Conservation (phyloP, 768 basidiomycete genomes). For the Boletus pseudopeckii region DNA sequence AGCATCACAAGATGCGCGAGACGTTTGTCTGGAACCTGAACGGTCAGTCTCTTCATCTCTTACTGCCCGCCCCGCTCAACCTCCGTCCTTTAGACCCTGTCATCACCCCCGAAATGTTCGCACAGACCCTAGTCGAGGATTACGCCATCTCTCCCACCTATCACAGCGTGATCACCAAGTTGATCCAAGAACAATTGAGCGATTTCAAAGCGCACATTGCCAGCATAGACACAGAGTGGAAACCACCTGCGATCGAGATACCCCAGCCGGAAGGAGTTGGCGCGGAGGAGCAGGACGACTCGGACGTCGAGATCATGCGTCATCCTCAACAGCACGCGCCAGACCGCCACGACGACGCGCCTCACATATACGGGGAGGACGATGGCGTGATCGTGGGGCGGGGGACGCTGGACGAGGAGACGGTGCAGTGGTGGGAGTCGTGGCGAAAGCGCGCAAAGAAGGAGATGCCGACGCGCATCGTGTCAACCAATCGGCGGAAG, state of each 20-base stretch:
- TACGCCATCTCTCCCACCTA: slow-evolving; percentile 70
- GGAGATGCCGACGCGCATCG: slow-evolving; percentile 28
- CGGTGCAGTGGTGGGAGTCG: slow-evolving; percentile 62
- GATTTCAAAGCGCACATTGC: slow-evolving; percentile 72
- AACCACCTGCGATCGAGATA: slow-evolving; percentile 22
- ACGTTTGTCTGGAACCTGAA: slow-evolving; percentile 97
- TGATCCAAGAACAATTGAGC: slow-evolving; percentile 84
- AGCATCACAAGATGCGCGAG: slow-evolving; percentile 90
- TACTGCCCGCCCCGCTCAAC: background rate
- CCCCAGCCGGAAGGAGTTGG: slow-evolving; percentile 19
- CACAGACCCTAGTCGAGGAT: slow-evolving; percentile 88
- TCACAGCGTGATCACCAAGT: slow-evolving; percentile 65
- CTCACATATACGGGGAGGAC: slow-evolving; percentile 19
- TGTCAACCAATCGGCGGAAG: slow-evolving; percentile 36
- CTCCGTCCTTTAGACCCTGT: slow-evolving; percentile 60
- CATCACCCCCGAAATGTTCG: slow-evolving; percentile 87
- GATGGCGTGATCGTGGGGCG: slow-evolving; percentile 20
- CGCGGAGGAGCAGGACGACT: slow-evolving; percentile 30
- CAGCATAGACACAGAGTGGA: slow-evolving; percentile 47
- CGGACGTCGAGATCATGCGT: slow-evolving; percentile 23
- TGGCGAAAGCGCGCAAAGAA: slow-evolving; percentile 56
- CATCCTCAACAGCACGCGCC: slow-evolving; percentile 8
- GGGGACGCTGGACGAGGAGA: slow-evolving; percentile 50
- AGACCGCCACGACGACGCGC: slow-evolving; percentile 25
- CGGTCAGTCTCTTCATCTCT: slow-evolving; percentile 49